Conservation (phyloP, 768 basidiomycete genomes). For the Trametopsis cervina region DNA sequence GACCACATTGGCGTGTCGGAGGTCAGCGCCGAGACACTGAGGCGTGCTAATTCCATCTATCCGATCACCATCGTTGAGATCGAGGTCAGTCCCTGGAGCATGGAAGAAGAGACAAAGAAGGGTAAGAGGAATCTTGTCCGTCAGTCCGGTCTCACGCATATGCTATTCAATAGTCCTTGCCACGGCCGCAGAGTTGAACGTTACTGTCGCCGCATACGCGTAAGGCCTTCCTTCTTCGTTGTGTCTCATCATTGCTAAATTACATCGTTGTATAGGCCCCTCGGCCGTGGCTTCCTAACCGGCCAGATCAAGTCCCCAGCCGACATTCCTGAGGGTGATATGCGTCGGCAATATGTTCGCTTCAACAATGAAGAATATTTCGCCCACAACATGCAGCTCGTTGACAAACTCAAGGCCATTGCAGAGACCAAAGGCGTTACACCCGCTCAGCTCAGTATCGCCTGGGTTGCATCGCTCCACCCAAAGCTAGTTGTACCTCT, state of each 20-base stretch:
- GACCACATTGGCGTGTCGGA: conserved; percentile 57
- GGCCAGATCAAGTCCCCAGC: conserved; percentile 36
- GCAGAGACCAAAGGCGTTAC: conserved; percentile 36
- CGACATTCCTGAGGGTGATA: conserved; percentile 32
- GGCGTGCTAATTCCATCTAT: conserved; percentile 33
- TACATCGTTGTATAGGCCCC: conserved; percentile 31
- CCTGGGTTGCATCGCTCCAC: conserved; percentile 32
- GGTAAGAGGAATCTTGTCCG: conserved; percentile 24
- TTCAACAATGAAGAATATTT: conserved; percentile 35
- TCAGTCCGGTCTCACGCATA: background rate
- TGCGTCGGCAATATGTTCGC: conserved; percentile 26
- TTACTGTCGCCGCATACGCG: conserved; percentile 58
- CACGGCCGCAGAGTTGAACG: conserved; percentile 45
- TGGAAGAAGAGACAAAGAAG: conserved; percentile 43
- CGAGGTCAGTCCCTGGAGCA: conserved; percentile 58
- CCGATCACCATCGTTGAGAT: conserved; percentile 59
- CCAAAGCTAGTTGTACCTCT: conserved; percentile 35
- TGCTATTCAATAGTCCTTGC: conserved; percentile 36
- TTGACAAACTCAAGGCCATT: conserved; percentile 33
- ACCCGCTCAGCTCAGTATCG: conserved; percentile 32
- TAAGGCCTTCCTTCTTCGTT: conserved; percentile 16
- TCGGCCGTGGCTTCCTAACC: conserved; percentile 47
- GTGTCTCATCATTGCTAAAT: background rate
- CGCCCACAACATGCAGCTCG: conserved; percentile 34
- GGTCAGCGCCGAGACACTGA: conserved; percentile 40